phyloP scores from a whole-genome alignment of 805 yeast genomes.

The Saccharomycopsis lassenensis region DNA sequence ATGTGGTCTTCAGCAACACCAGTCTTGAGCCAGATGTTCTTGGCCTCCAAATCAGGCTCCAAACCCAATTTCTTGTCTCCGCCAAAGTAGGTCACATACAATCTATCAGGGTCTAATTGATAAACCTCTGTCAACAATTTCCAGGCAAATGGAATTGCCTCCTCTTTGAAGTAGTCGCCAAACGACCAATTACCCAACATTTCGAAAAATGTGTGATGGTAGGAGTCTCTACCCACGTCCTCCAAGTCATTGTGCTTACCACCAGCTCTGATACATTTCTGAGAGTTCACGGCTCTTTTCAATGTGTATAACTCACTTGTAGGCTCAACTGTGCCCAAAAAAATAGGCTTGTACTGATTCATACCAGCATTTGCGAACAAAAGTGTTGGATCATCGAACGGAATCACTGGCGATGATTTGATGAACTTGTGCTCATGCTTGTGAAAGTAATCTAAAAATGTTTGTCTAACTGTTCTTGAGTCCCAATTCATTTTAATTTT shows the following conservation, averaged over 20 bases:
- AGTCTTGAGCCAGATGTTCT: slow-evolving; percentile 69
- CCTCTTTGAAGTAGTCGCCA: slow-evolving; percentile 96
- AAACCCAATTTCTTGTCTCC: slow-evolving; percentile 80
- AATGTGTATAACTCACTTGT: slow-evolving; percentile 73
- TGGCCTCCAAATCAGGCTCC: slow-evolving; percentile 91
- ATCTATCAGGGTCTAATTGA: slow-evolving; percentile 64
- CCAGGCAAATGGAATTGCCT: slow-evolving; percentile 86
- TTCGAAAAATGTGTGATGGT: slow-evolving; percentile 97
- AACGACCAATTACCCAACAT: slow-evolving; percentile 99
- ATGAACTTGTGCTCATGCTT: slow-evolving; percentile 64
- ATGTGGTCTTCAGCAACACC: slow-evolving; percentile 92
- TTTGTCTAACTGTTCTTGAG: slow-evolving; percentile 36
- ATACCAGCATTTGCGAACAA: slow-evolving; percentile 98
- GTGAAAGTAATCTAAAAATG: slow-evolving; percentile 76
- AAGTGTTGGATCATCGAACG: slow-evolving; percentile 95
- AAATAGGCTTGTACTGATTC: slow-evolving; percentile 98
- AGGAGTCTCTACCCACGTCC: slow-evolving; percentile 96
- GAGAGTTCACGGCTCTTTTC: slow-evolving; percentile 89
- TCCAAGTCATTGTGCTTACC: slow-evolving; percentile 98
- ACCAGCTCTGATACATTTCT: slow-evolving; percentile 98
- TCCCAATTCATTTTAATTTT: slow-evolving; percentile 30
- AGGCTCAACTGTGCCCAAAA: slow-evolving; percentile 95
- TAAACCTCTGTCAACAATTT: slow-evolving; percentile 79
- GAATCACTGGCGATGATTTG: slow-evolving; percentile 90
- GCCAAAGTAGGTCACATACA: slow-evolving; percentile 93